Evolutionary conservation across 352 stramenopile species (phyloP).

Genomic region (Phytophthora tentaculata): DNA sequence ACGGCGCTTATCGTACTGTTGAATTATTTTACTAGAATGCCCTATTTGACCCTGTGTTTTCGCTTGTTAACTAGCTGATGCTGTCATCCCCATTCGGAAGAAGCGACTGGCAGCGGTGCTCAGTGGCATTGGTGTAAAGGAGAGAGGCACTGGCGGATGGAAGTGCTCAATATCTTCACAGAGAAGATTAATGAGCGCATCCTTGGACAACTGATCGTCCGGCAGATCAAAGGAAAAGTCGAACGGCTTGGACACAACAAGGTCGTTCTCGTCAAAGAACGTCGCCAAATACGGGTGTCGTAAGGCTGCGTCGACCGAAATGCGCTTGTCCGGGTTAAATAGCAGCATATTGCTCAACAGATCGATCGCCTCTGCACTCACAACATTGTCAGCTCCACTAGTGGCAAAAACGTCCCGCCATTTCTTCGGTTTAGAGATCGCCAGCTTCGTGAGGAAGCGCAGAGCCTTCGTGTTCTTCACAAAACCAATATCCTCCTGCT

Average conservation of each 20-base stretch:
- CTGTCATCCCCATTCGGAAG: constrained; percentile 63
- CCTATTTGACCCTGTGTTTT: not conserved
- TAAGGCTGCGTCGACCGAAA: constrained; percentile 63
- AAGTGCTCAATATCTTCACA: constrained; percentile 72
- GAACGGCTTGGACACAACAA: constrained; percentile 44
- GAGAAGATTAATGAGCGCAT: constrained; percentile 61
- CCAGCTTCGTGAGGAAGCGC: constrained; percentile 86
- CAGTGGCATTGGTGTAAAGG: constrained; percentile 26
- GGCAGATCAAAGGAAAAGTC: constrained; percentile 77
- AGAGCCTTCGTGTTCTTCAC: constrained; percentile 92
- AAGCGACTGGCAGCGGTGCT: constrained; percentile 36
- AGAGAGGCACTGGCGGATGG: constrained; percentile 42
- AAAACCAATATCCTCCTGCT: constrained; percentile 78
- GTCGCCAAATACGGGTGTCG: constrained; percentile 77
- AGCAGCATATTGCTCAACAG: constrained; percentile 70
- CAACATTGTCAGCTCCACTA: constrained; percentile 24
- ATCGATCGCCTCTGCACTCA: constrained; percentile 62
- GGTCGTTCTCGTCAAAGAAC: constrained; percentile 88
- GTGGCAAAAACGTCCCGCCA: constrained; percentile 66
- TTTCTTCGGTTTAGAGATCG: constrained; percentile 80
- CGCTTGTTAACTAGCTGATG: constrained; percentile 42
- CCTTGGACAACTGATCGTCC: constrained; percentile 68
- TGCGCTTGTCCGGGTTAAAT: constrained; percentile 78
- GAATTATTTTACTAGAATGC: constrained; percentile 30
- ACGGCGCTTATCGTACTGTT: constrained; percentile 1